A percentile compares a stretch with the other conserved stretches of the same genome.
Evolutionary conservation across 2,329 filamentous ascomycete species (phyloP).

Genomic region (Trichoderma cornu-damae): DNA sequence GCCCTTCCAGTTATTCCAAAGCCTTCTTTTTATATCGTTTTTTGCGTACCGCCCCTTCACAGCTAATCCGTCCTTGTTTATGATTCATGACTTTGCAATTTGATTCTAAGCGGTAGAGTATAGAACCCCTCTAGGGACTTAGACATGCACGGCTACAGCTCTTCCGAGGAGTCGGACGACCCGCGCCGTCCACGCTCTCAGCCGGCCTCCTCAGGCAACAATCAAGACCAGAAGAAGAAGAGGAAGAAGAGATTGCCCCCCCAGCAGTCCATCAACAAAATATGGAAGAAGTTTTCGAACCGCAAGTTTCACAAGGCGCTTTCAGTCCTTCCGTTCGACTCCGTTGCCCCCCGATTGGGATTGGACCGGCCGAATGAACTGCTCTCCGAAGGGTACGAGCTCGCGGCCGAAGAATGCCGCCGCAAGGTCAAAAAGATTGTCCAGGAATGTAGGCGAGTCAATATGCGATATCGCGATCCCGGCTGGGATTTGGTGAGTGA

Average conservation of each 20-base stretch:
- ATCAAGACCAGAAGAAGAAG: conserved; percentile 47
- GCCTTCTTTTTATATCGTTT: neutral
- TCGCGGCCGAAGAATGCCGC: conserved; percentile 59
- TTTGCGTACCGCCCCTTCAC: neutral
- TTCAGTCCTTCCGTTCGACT: conserved; percentile 59
- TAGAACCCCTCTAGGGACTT: neutral
- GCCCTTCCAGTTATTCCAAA: neutral
- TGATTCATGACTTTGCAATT: neutral
- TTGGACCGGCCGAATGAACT: conserved; percentile 55
- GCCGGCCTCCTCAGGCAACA: conserved; percentile 32
- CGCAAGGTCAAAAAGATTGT: conserved; percentile 58
- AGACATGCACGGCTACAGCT: conserved; percentile 44
- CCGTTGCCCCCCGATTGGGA: conserved; percentile 47
- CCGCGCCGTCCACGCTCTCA: conserved; percentile 35
- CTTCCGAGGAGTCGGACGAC: conserved; percentile 47
- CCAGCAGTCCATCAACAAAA: conserved; percentile 61
- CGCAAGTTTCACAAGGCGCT: conserved; percentile 60
- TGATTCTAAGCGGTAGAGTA: neutral
- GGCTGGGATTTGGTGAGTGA: conserved; percentile 52
- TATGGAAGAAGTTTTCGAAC: conserved; percentile 59
- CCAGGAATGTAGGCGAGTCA: conserved; percentile 64
- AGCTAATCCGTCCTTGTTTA: neutral
- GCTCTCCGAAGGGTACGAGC: conserved; percentile 55
- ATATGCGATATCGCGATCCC: conserved; percentile 72
- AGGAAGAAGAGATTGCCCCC: conserved; percentile 56